Conservation (phyloP, 2,329 filamentous ascomycete genomes). For the Fusarium sp. region DNA sequence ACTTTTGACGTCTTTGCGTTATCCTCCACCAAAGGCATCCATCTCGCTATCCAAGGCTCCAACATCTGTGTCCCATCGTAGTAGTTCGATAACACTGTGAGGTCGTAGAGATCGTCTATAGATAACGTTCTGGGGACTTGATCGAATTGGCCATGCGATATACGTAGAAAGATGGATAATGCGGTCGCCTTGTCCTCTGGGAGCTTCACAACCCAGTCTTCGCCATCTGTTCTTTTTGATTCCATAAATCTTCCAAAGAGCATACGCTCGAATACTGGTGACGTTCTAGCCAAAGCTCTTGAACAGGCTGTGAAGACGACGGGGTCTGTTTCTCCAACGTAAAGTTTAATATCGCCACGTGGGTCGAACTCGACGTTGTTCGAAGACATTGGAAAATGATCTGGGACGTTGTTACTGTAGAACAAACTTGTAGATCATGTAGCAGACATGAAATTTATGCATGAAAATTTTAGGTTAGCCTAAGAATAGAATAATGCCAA, state of each 20-base stretch:
- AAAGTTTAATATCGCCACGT: not conserved
- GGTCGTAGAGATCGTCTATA: not conserved
- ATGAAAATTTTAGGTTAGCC: not conserved
- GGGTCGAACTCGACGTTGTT: not conserved
- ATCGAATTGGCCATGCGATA: not conserved
- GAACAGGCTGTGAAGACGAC: not conserved
- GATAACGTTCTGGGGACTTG: not conserved
- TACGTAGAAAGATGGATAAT: not conserved
- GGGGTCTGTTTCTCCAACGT: not conserved
- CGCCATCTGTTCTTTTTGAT: not conserved
- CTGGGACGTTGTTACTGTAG: not conserved
- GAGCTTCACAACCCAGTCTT: not conserved
- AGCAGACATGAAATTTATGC: not conserved
- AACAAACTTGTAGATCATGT: too few species aligned
- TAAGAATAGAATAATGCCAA: not conserved
- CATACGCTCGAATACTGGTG: not conserved
- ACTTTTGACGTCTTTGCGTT: not conserved
- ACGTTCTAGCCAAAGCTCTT: not conserved
- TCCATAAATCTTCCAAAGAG: not conserved
- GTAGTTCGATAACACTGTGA: not conserved
- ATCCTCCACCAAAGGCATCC: not conserved
- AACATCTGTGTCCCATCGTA: not conserved
- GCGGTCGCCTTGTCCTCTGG: not conserved
- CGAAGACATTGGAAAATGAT: not conserved
- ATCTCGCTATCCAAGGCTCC: not conserved